These are phyloP conservation scores for Euptelea pleiosperma DNA, from an alignment of 164 flowering plant species.

Conservation along the genomic window DNA sequence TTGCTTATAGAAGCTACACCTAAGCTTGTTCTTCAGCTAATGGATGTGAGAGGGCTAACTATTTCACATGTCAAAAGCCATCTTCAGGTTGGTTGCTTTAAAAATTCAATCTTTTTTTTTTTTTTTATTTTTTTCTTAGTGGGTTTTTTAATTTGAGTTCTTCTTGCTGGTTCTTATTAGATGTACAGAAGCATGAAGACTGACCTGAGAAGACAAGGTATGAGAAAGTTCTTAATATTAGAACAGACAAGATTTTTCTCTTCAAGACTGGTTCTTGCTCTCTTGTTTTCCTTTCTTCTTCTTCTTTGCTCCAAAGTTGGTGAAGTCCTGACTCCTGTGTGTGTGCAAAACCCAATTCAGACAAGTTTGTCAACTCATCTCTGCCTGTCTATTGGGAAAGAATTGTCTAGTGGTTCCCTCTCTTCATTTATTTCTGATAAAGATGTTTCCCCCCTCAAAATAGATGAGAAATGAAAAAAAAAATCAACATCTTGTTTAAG, in stretches of 20 bases:
- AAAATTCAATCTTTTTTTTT: not conserved
- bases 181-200: constrained; percentile 77
- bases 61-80: constrained; percentile 95
- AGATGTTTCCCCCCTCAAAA: too few species aligned
- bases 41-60: constrained; percentile 85
- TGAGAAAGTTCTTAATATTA: too few species aligned
- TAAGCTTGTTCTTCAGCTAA: constrained; percentile 76
- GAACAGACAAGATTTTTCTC: too few species aligned
- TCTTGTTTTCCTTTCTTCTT: not conserved
- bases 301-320: not conserved
- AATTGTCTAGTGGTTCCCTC: not conserved
- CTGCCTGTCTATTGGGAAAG: too few species aligned
- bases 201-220: constrained; percentile 52
- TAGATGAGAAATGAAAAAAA: too few species aligned
- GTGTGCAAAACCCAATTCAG: too few species aligned
- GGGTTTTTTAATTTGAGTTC: constrained; percentile 5
- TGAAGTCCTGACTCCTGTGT: too few species aligned
- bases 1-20: constrained; percentile 73
- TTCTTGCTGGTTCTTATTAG: constrained; percentile 28
- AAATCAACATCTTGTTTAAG: too few species aligned
- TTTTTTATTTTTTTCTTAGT: not conserved
- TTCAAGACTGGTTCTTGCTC: too few species aligned
- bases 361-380: constrained; percentile 8
- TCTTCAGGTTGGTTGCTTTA: constrained; percentile 55
- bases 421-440: constrained; percentile 12